These are phyloP conservation scores for Xylariaceae sp. DNA, from an alignment of 2,329 filamentous ascomycete genomes.

Conservation along the genomic window DNA sequence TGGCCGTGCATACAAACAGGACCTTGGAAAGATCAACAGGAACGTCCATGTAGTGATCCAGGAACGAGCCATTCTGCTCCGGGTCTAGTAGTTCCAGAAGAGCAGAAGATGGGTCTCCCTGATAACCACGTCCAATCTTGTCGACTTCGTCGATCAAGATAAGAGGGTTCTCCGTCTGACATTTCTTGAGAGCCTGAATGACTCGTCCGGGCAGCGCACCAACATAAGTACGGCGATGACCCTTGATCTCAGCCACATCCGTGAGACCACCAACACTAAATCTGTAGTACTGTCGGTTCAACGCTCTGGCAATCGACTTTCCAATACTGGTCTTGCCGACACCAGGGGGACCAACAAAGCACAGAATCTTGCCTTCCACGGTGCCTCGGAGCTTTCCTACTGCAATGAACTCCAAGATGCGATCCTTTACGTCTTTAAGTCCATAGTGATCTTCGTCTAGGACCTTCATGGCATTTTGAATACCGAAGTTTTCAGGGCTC, in stretches of 20 bases:
- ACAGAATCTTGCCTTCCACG: conserved; percentile 96
- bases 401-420: conserved; percentile 96
- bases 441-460: conserved; percentile 96
- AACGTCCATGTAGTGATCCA: conserved; percentile 98
- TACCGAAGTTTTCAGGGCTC: conserved; percentile 94
- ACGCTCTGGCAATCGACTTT: conserved; percentile 90
- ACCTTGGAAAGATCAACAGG: conserved; percentile 97
- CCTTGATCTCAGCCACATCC: conserved; percentile 98
- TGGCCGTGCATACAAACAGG: conserved; percentile 96
- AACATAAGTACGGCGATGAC: conserved; percentile 92
- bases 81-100: conserved; percentile 90
- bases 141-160: conserved; percentile 97
- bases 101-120: conserved; percentile 92
- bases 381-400: conserved; percentile 95
- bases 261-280: conserved; percentile 97
- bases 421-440: conserved; percentile 95
- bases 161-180: conserved; percentile 95
- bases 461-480: conserved; percentile 82
- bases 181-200: conserved; percentile 98
- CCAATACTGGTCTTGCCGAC: conserved; percentile 99
- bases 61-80: conserved; percentile 94
- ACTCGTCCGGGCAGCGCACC: conserved; percentile 92
- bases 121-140: conserved; percentile 94
- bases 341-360: conserved; percentile 93
- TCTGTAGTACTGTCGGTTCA: conserved; percentile 95